These are phyloP conservation scores for Diaporthe helianthi DNA, from an alignment of 2,329 filamentous ascomycete genomes.

Conservation along the genomic window DNA sequence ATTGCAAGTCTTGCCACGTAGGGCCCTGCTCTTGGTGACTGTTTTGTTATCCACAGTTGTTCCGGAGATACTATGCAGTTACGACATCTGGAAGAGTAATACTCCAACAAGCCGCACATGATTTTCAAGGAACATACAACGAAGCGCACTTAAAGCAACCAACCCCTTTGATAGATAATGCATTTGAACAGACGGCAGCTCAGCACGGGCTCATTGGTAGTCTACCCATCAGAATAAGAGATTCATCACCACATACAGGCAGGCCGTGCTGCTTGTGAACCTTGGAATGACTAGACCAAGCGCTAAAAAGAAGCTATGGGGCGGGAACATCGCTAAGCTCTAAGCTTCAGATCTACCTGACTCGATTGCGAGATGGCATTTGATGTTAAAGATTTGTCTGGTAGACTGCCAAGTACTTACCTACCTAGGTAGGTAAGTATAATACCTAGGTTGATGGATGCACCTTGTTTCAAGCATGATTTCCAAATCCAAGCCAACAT, in stretches of 20 bases:
- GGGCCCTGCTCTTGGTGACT: not conserved
- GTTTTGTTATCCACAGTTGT: too few relatives aligned
- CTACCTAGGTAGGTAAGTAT: too few relatives aligned
- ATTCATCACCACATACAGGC: not conserved
- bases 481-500: not conserved
- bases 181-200: not conserved
- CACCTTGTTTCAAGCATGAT: not conserved
- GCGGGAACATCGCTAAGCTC: not conserved
- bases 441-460: too few relatives aligned
- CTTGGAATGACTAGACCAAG: not conserved
- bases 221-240: too few relatives aligned
- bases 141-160: not conserved
- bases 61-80: too few relatives aligned
- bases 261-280: not conserved
- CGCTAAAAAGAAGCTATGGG: slow-evolving; percentile 1
- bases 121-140: not conserved
- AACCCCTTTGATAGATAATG: not conserved
- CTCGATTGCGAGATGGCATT: not conserved
- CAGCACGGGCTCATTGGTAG: too few relatives aligned
- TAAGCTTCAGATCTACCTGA: not conserved
- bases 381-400: not conserved
- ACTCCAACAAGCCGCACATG: not conserved
- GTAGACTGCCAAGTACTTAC: too few relatives aligned
- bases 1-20: not conserved
- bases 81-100: not conserved